Conservation (phyloP, 306 rosid genomes). For the Cucurbita moschata region DNA sequence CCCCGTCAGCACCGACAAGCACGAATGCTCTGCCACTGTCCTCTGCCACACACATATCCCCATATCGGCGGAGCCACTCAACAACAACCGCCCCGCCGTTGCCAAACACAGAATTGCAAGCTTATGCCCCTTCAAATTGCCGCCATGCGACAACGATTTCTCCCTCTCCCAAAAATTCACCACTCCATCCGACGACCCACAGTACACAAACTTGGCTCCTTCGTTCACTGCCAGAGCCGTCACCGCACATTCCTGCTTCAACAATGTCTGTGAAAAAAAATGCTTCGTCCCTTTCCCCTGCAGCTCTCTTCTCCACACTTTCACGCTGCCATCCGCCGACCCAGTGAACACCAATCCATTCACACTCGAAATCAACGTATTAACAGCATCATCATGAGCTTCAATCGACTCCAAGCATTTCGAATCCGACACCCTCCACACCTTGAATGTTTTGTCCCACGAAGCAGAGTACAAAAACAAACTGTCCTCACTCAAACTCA, state of each 20-base stretch:
- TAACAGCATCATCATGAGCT: slow-evolving; percentile 84
- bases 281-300: slow-evolving; percentile 84
- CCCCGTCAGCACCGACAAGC: slow-evolving; percentile 31
- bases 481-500: slow-evolving; percentile 52
- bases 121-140: slow-evolving; percentile 50
- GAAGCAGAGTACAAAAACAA: slow-evolving; percentile 61
- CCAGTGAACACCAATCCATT: slow-evolving; percentile 69
- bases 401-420: slow-evolving; percentile 71
- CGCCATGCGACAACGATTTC: slow-evolving; percentile 28
- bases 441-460: slow-evolving; percentile 85
- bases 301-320: slow-evolving; percentile 65
- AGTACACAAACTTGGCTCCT: slow-evolving; percentile 26
- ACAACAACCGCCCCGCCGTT: slow-evolving; percentile 39
- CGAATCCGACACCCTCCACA: slow-evolving; percentile 52
- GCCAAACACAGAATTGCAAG: slow-evolving; percentile 62
- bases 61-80: slow-evolving; percentile 87
- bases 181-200: slow-evolving; percentile 70
- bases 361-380: slow-evolving; percentile 35
- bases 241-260: slow-evolving; percentile 63
- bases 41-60: slow-evolving; percentile 70
- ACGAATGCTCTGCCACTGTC: slow-evolving; percentile 25
- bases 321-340: slow-evolving; percentile 72
- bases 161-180: slow-evolving; percentile 56
- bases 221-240: slow-evolving; percentile 46
- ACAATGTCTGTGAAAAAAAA: slow-evolving; percentile 55